Conservation (phyloP, 257 asterid genomes). For the Nemophila menziesii region DNA sequence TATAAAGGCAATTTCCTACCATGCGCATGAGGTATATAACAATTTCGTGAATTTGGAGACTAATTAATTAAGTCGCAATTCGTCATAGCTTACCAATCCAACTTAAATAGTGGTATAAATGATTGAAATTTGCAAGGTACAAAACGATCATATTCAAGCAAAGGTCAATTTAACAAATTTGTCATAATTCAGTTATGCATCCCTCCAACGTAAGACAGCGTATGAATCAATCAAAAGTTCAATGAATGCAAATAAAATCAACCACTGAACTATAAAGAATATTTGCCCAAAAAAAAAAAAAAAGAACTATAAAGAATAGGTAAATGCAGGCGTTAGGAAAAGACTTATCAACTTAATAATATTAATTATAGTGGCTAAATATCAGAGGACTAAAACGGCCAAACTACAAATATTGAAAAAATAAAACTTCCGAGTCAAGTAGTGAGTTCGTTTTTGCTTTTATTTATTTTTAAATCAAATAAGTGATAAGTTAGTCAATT, state of each 20-base stretch:
- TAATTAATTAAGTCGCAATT: neutral
- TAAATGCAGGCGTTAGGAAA: neutral
- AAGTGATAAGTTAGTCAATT: too few species aligned
- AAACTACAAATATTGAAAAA: neutral
- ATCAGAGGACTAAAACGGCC: neutral
- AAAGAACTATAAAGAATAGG: neutral
- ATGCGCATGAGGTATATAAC: neutral
- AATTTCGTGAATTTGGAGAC: neutral
- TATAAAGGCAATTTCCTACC: neutral
- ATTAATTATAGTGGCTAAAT: neutral
- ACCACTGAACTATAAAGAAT: neutral
- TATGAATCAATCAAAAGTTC: constrained; percentile 1
- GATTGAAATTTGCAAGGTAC: neutral
- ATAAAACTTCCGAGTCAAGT: too few species aligned
- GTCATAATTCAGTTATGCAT: neutral
- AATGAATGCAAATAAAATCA: neutral
- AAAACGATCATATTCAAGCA: neutral
- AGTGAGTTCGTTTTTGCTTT: too few species aligned
- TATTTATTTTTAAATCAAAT: too few species aligned
- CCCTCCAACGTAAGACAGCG: neutral
- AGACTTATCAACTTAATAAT: neutral
- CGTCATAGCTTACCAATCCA: neutral
- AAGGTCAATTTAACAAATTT: constrained; percentile 1
- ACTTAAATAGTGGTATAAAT: neutral
- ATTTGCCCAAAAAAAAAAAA: neutral